phyloP scores from a whole-genome alignment of 768 basidiomycete species.

The Suillus hirtellus region DNA sequence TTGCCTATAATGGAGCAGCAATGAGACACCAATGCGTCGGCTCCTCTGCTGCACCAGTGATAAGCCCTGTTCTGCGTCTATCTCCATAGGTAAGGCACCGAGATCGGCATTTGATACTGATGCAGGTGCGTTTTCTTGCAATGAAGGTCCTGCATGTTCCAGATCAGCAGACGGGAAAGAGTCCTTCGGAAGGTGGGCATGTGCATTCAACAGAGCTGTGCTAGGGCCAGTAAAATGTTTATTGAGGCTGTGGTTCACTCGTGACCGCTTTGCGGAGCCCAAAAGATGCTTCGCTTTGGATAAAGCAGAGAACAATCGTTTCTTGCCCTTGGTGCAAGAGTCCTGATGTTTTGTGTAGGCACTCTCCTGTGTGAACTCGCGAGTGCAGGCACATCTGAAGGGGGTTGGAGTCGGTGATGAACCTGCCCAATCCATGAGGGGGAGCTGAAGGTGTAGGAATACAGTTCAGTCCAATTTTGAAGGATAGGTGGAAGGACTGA shows the following conservation, averaged over 20 bases:
- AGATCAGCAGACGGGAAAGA: too few species aligned
- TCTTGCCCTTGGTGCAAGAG: background rate
- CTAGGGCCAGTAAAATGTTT: too few species aligned
- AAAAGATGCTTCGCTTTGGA: background rate
- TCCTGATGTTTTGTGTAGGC: background rate
- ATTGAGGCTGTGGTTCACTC: background rate
- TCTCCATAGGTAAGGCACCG: background rate
- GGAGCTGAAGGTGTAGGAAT: background rate
- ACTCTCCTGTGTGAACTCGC: background rate
- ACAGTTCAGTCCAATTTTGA: background rate
- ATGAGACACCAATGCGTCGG: background rate
- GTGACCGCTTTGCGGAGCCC: background rate
- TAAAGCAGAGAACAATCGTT: background rate
- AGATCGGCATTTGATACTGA: background rate
- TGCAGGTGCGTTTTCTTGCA: background rate
- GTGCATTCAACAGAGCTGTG: too few species aligned
- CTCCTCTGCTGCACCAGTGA: conserved; percentile 7
- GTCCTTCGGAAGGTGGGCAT: too few species aligned
- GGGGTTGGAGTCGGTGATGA: background rate
- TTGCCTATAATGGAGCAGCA: conserved; percentile 4
- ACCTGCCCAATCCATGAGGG: background rate
- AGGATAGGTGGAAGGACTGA: too few species aligned
- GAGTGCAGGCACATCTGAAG: background rate
- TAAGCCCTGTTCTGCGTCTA: background rate
- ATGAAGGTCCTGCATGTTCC: too few species aligned